phyloP scores from a whole-genome alignment of 495 filamentous ascomycete species.

The Aspergillus diversus region DNA sequence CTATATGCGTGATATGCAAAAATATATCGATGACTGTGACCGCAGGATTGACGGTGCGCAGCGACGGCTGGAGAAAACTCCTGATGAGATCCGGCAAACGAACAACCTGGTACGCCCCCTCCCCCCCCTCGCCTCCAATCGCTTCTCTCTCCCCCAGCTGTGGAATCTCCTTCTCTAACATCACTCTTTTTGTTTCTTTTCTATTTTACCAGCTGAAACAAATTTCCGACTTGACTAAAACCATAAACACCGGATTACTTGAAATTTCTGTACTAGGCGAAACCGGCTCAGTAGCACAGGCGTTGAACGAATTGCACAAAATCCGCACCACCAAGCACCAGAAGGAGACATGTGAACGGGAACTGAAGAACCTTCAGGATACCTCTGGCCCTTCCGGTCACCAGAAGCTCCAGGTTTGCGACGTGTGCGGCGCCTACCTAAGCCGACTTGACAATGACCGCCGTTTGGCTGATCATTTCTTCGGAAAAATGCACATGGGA shows the following conservation, averaged over 20 bases:
- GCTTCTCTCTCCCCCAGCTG: too few relatives aligned
- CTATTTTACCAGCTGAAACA: constrained; percentile 64
- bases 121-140: neutral
- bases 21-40: constrained; percentile 96
- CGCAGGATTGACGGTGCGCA: constrained; percentile 89
- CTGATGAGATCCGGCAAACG: constrained; percentile 97
- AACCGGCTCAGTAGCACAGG: constrained; percentile 74
- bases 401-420: constrained; percentile 97
- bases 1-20: constrained; percentile 93
- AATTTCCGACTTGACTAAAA: constrained; percentile 78
- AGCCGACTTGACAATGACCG: constrained; percentile 91
- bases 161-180: too few relatives aligned
- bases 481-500: constrained; percentile 98
- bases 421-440: constrained; percentile 95
- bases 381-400: constrained; percentile 90
- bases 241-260: constrained; percentile 79
- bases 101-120: constrained; percentile 69
- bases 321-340: constrained; percentile 76
- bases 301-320: constrained; percentile 84
- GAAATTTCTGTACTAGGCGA: constrained; percentile 88
- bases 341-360: constrained; percentile 83
- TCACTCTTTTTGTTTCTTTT: neutral
- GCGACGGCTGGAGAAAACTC: constrained; percentile 91
- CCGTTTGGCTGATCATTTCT: constrained; percentile 94
- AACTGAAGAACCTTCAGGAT: constrained; percentile 89